Percentiles rank a stretch among this genome's conserved stretches.
Evolutionary conservation across 768 basidiomycete genomes (phyloP).

Genomic region (Fomitopsis serialis): DNA sequence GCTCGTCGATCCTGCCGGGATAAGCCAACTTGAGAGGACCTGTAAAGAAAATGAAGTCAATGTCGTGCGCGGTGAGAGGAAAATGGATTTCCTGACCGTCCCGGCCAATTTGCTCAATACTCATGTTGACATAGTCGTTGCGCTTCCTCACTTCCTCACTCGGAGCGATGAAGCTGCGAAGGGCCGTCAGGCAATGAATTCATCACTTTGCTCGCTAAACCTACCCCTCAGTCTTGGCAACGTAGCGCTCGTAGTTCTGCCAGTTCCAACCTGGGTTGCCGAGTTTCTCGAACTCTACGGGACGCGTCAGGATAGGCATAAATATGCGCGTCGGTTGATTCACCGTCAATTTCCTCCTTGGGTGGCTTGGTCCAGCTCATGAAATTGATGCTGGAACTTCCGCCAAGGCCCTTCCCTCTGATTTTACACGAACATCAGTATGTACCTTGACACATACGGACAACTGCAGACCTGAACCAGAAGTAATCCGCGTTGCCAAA

Average conservation of each 20-base stretch:
- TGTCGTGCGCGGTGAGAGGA: background rate
- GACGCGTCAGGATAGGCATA: background rate
- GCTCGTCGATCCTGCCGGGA: constrained; percentile 11
- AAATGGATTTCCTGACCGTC: constrained; percentile 8
- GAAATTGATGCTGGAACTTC: constrained; percentile 22
- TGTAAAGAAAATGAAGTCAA: background rate
- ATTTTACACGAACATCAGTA: background rate
- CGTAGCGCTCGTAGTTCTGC: constrained; percentile 15
- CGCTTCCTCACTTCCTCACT: constrained; percentile 1
- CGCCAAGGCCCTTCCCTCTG: constrained; percentile 23
- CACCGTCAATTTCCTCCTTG: constrained; percentile 19
- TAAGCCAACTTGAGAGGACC: constrained; percentile 15
- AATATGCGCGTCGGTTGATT: background rate
- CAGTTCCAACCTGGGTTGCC: constrained; percentile 25
- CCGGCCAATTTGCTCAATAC: constrained; percentile 14
- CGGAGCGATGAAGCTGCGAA: constrained; percentile 13
- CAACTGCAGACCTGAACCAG: constrained; percentile 8
- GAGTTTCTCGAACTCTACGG: constrained; percentile 18
- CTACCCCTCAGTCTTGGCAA: constrained; percentile 18
- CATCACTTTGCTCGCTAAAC: background rate
- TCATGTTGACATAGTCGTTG: constrained; percentile 3
- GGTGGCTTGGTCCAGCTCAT: constrained; percentile 18
- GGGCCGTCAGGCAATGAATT: background rate
- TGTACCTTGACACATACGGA: background rate
- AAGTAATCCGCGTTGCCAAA: constrained; percentile 3